Base-by-base conservation (phyloP, 208 protist genomes). In the Crithidia thermophila region DNA sequence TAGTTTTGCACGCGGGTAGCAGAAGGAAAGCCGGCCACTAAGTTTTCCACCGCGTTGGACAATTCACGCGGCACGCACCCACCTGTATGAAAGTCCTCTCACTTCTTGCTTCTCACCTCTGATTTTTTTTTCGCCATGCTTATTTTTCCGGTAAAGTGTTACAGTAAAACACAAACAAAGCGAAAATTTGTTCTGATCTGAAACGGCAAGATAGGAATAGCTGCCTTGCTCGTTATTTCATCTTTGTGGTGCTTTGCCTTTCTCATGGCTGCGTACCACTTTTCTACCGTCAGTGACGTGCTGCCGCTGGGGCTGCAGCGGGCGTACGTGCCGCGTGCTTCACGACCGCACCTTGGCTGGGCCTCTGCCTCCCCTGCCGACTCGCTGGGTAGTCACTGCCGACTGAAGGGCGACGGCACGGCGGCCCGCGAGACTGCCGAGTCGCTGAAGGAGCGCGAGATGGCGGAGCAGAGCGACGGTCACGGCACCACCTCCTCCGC, bases 331-430 rank as follows among this genome's bases (percentile, higher is more conserved):
- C 79, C 82, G 4, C 66, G 75, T 16, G 79, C 78, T 8, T 60
- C 77, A 49, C 72, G 74, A 16, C 77, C 77, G 20, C 88, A 91
- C 56, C 43, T 91, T 16, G 75, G 62, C 28, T 81, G 84, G 57
- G 72, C 64, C 27, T 4, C 46, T 27, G 53, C 31, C 14, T 13
- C 50, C 2, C 0, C 57, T 0, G 8, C 62, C 5, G 52, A 28
- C 21, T 27, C 28, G 6, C 21, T 70, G 25, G 79, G 79, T 6
- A 53, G 31, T 18, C 52, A 58, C 8, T 45, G 45, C 18, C 60
- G 69, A 13, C 60, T 80, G 31, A 70, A 75, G 18, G 69, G 65
- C 7, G 64, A 79, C 20, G 66, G 65, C 39, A 78, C 69, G 14
- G 72, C 53, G 0, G 64, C 66, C 28, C 45, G 69, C 47, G 65